Conservation (phyloP, 441 rosid species). For the Gossypium davidsonii region DNA sequence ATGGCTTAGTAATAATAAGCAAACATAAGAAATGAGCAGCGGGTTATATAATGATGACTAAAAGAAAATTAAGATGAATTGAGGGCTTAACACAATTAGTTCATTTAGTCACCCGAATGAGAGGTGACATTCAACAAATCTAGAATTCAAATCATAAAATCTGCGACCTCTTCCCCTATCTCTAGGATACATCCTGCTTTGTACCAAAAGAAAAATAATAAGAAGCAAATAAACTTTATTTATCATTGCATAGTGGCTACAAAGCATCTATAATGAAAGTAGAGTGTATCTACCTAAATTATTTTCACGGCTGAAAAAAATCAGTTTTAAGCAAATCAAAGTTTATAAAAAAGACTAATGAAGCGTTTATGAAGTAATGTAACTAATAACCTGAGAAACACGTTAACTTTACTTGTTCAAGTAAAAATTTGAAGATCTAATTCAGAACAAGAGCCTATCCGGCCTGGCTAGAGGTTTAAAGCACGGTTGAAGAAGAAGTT, state of each 20-base stretch:
- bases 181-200: neutral
- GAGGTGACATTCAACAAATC: neutral
- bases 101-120: neutral
- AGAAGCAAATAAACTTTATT: neutral
- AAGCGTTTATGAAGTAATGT: neutral
- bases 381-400: neutral
- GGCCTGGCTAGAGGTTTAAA: neutral
- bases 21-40: neutral
- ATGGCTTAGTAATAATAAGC: neutral
- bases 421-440: neutral
- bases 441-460: neutral
- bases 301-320: neutral
- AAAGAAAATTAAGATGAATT: neutral
- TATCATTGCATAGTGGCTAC: neutral
- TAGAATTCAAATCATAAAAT: neutral
- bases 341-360: neutral
- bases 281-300: neutral
- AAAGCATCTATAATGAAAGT: neutral
- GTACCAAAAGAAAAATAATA: neutral
- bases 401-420: neutral
- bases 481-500: neutral
- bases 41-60: neutral
- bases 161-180: neutral
- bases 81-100: neutral
- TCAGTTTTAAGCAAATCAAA: neutral